Conservation (phyloP, 2,329 filamentous ascomycete species). For the Dactylellina leptospora region DNA sequence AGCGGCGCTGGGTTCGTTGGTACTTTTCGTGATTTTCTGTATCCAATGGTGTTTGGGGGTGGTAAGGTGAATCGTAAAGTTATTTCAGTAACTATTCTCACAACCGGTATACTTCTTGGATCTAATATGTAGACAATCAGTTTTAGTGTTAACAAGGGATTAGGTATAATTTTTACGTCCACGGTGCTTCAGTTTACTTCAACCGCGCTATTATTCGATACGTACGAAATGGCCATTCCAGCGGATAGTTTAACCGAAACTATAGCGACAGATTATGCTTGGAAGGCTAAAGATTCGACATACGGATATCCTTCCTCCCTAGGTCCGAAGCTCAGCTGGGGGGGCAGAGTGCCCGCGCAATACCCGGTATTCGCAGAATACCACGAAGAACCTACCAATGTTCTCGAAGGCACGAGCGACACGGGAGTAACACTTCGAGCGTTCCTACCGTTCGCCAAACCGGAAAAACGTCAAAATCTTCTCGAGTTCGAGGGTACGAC, state of each 20-base stretch:
- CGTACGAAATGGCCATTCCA: background rate
- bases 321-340: conserved; percentile 1
- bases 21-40: background rate
- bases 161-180: conserved; percentile 4
- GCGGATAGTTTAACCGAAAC: background rate
- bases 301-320: conserved; percentile 5
- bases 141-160: background rate
- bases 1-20: background rate
- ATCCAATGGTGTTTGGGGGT: conserved; percentile 2
- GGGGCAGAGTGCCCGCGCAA: background rate
- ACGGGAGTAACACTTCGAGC: conserved; percentile 4
- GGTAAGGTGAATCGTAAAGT: background rate
- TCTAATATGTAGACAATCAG: no score
- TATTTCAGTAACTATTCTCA: background rate
- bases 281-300: background rate
- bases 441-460: background rate
- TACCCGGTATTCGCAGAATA: conserved; percentile 2
- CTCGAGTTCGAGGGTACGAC: background rate
- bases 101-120: background rate
- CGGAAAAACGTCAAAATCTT: background rate
- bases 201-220: conserved; percentile 5
- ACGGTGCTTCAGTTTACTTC: conserved; percentile 11
- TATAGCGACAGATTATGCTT: background rate
- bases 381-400: background rate
- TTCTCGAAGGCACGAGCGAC: background rate